Conservation (phyloP, 331 rosid species). For the Saraca asoca region DNA sequence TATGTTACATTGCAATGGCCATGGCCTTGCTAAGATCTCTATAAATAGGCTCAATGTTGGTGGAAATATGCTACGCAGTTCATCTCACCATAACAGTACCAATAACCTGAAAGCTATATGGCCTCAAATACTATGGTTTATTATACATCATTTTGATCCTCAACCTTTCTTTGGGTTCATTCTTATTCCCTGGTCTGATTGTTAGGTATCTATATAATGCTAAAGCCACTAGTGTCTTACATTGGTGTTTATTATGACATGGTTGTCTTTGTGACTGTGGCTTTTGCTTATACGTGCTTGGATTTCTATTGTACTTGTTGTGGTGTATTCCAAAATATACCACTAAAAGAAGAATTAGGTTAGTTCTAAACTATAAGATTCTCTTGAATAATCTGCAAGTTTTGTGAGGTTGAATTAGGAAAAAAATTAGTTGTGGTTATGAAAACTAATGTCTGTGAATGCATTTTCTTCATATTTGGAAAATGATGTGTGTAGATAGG, state of each 20-base stretch:
- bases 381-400: background rate
- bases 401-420: slow-evolving; percentile 55
- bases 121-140: slow-evolving; percentile 78
- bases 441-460: no score
- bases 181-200: slow-evolving; percentile 77
- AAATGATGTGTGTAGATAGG: no score
- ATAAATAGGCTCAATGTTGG: slow-evolving; percentile 66
- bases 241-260: slow-evolving; percentile 66
- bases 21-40: slow-evolving; percentile 72
- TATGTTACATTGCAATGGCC: slow-evolving; percentile 64
- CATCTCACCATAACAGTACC: slow-evolving; percentile 69
- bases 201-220: slow-evolving; percentile 66
- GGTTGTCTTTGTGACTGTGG: slow-evolving; percentile 65
- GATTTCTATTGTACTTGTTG: slow-evolving; percentile 60
- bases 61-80: slow-evolving; percentile 74
- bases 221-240: slow-evolving; percentile 67
- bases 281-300: slow-evolving; percentile 57
- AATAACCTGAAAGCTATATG: slow-evolving; percentile 70
- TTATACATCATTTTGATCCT: slow-evolving; percentile 70
- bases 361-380: background rate
- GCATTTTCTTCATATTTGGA: no score
- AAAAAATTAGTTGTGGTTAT: no score
- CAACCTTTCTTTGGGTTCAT: slow-evolving; percentile 78
- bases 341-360: slow-evolving; percentile 1
- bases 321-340: slow-evolving; percentile 50